Conservation (phyloP, 2,329 filamentous ascomycete species). For the Zasmidium angulare region DNA sequence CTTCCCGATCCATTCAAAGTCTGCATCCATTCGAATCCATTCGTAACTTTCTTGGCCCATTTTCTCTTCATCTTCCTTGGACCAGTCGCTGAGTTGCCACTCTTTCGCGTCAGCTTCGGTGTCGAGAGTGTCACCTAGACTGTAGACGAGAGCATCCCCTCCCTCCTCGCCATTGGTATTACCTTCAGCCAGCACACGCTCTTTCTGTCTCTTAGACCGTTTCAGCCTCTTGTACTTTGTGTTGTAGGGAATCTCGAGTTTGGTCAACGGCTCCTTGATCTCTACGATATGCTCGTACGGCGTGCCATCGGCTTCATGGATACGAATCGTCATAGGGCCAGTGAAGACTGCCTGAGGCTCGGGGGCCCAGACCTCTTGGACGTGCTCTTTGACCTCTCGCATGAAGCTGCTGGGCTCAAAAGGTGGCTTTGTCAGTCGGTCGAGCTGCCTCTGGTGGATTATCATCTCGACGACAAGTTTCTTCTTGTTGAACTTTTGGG, state of each 20-base stretch:
- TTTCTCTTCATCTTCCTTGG: conserved; percentile 77
- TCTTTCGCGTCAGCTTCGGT: conserved; percentile 75
- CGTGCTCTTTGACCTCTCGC: conserved; percentile 77
- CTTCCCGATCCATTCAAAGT: conserved; percentile 95
- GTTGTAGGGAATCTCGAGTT: conserved; percentile 95
- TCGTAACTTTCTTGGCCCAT: conserved; percentile 98
- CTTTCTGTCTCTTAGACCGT: conserved; percentile 77
- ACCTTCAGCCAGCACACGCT: conserved; percentile 66
- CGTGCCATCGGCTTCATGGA: conserved; percentile 96
- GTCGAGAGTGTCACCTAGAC: conserved; percentile 86
- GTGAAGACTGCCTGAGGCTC: conserved; percentile 68
- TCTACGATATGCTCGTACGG: conserved; percentile 98
- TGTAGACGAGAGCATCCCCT: conserved; percentile 84
- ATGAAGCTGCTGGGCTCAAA: conserved; percentile 76
- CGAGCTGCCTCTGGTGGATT: conserved; percentile 72
- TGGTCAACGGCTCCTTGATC: conserved; percentile 81
- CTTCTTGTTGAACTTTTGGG: conserved; percentile 96
- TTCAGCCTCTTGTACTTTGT: conserved; percentile 99
- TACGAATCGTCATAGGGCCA: conserved; percentile 94
- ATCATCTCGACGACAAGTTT: conserved; percentile 90
- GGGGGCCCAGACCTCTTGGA: conserved; percentile 69
- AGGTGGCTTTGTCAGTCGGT: conserved; percentile 56
- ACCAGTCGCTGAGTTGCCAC: conserved; percentile 89
- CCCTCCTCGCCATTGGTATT: conserved; percentile 55
- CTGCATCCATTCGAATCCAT: conserved; percentile 96